These are phyloP conservation scores for Aspergillus tamarii DNA, from an alignment of 2,329 filamentous ascomycete genomes.

Conservation along the genomic window DNA sequence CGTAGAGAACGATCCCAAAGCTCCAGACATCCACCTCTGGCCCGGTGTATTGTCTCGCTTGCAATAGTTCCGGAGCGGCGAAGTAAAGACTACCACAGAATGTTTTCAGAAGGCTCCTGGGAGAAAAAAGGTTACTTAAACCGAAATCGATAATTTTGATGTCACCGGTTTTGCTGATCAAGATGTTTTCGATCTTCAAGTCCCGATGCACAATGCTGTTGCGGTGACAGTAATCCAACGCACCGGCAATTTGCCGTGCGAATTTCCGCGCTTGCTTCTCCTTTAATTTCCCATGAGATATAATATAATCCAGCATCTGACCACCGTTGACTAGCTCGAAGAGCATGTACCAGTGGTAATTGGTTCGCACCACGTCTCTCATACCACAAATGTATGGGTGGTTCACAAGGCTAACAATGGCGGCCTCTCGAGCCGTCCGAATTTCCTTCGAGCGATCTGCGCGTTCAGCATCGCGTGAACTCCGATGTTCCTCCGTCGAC, in stretches of 20 bases:
- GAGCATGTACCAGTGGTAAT: slow-evolving; percentile 99
- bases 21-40: slow-evolving; percentile 99
- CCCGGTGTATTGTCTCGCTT: slow-evolving; percentile 91
- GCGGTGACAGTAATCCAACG: slow-evolving; percentile 93
- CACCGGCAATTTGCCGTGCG: slow-evolving; percentile 93
- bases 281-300: slow-evolving; percentile 94
- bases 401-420: slow-evolving; percentile 90
- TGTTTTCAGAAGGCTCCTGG: slow-evolving; percentile 82
- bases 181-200: slow-evolving; percentile 97
- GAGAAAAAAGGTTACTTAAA: slow-evolving; percentile 92
- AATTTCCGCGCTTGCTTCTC: slow-evolving; percentile 99
- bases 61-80: slow-evolving; percentile 89
- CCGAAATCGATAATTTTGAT: slow-evolving; percentile 99
- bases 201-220: slow-evolving; percentile 98
- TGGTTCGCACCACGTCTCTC: slow-evolving; percentile 91
- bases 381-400: slow-evolving; percentile 96
- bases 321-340: slow-evolving; percentile 99
- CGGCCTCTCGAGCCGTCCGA: slow-evolving; percentile 89
- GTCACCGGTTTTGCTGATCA: slow-evolving; percentile 98
- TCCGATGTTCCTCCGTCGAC: slow-evolving; percentile 80
- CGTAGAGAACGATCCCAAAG: slow-evolving; percentile 96
- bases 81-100: slow-evolving; percentile 99
- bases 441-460: slow-evolving; percentile 97
- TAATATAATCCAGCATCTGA: slow-evolving; percentile 99
- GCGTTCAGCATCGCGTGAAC: slow-evolving; percentile 74